Base-by-base conservation (phyloP, 179 eudicot genomes). In the Heliamphora pulchella region DNA sequence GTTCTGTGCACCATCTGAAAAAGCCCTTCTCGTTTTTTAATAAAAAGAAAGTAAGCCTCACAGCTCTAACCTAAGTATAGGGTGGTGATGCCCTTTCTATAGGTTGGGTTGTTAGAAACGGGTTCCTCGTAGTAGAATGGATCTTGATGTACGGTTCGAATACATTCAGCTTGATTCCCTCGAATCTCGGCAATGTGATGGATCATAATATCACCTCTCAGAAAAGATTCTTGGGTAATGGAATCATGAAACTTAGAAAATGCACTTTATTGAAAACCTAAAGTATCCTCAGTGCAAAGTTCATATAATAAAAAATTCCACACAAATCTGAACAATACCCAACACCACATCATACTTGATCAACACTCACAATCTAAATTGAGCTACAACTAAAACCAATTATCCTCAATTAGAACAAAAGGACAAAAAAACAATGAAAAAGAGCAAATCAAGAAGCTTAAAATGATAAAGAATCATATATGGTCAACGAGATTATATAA, bases 281-380 rank as follows among this genome's bases (percentile, higher is more conserved):
- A 10, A 63, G 68, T 61, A 48, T 2, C 44, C n/a, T 48, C 8
- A 4, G 57, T 59, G 47, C 50, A 44, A n/a, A 47, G 53, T 20
- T 43, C 44, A 9, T 4, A 11, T 39, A 39, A 44, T 69, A 20
- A 20, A 14, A 31, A 75, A 31, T 55, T 74, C 65, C 44, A 59
- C 31, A 2, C 17, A 20, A 62, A 48, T 77, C 48, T 22, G 18
- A 77, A 77, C 31, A 63, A n/a, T 10, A 63, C 59, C 71, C 79
- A 77, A 5, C 20, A 44, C 69, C 57, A 53, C 31, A 31, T 15
- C 43, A 20, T 4, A 77, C 48, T 50, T 41, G 62, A 39, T 9
- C 4, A 67, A 10, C 50, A 67, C 74, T 13, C 6, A 67, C 8
- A 53, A 4, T 39, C 51, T 8, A 61, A 74, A 57, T 78, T 58